These are phyloP conservation scores for Gloeopeniophorella convolvens DNA, from an alignment of 768 basidiomycete species.

Conservation along the genomic window DNA sequence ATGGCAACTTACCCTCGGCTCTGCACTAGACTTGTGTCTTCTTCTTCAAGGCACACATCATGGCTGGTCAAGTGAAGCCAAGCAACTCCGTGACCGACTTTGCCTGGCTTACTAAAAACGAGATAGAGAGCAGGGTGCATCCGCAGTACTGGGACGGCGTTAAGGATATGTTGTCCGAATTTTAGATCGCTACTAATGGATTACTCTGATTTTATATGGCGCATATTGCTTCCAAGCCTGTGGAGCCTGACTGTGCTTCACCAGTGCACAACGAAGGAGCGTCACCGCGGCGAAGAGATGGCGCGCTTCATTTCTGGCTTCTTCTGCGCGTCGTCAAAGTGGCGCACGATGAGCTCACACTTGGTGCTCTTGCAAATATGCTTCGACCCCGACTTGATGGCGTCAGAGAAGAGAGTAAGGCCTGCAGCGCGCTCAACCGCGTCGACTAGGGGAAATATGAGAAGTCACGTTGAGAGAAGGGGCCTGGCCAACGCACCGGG, in stretches of 20 bases:
- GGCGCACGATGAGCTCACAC: constrained; percentile 81
- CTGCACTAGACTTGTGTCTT: constrained; percentile 71
- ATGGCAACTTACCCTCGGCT: neutral
- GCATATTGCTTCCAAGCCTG: neutral
- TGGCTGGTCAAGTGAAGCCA: constrained; percentile 77
- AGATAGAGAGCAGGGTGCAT: constrained; percentile 68
- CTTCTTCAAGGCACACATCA: constrained; percentile 91
- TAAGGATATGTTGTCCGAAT: constrained; percentile 76
- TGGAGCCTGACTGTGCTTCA: too few relatives aligned
- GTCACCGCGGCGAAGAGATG: constrained; percentile 39
- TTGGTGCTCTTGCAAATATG: constrained; percentile 86
- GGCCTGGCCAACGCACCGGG: constrained; percentile 46
- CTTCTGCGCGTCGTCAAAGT: constrained; percentile 89
- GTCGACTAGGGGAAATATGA: constrained; percentile 73
- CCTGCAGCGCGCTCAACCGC: constrained; percentile 88
- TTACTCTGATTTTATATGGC: neutral
- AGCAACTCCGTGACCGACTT: constrained; percentile 58
- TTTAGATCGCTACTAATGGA: constrained; percentile 23
- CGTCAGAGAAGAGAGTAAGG: constrained; percentile 78
- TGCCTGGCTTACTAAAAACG: constrained; percentile 93
- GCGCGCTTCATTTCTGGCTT: constrained; percentile 46
- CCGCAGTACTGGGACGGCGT: constrained; percentile 67
- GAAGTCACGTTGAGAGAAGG: constrained; percentile 4
- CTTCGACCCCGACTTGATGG: constrained; percentile 64
- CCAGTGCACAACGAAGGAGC: neutral